Evolutionary conservation across 1,284 basidiomycete genomes (phyloP), one percentile per base, ranked within the genome.

Genomic region (Ustanciosporium gigantosporum): DNA sequence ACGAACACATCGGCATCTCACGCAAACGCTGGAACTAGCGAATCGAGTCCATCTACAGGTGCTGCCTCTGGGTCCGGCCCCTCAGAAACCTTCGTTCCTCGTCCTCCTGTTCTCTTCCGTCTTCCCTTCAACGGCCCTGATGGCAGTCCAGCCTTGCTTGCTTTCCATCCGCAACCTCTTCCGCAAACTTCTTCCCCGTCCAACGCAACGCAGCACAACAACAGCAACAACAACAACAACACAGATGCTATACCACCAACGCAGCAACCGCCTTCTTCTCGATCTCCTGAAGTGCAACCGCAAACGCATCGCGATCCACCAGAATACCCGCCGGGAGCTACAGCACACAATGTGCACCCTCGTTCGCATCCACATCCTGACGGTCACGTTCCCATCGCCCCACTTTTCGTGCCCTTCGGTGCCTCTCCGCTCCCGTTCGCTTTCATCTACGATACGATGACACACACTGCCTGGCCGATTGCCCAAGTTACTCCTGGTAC

Each of bases 381-480:
- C 2, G 60, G 60, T 8, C 58, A 69, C 36, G 50, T 70, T 2
- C 69, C 69, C 3, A 21, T 59, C 7, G 46, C 66, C 9, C 69
- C 69, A 0, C 46, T 75, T 16, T 74, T 69, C 35, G 62, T 75
- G 3, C 71, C 73, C 2, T 52, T 59, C 16, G 56, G 64, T 11
- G 62, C 57, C 3, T 72, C 68, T 6, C 70, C 73, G 0, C 40
- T 76, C 17, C 72, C 61, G 1, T 76, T 73, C 36, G 55, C 56
- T 9, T 73, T 74, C 45, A 52, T 76, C 40, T 74, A 70, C 36
- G 73, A 76, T 34, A 29, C 65, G 1, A 31, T 41, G 11, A 57
- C 65, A 11, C 52, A 58, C 5, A 49, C 48, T 0, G 73, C 65
- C 3, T 76, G 73, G 73, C 71, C 71, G 2, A 66, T 76, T 39